phyloP scores from a whole-genome alignment of 2,329 filamentous ascomycete species.

The Phialemonium atrogriseum region DNA sequence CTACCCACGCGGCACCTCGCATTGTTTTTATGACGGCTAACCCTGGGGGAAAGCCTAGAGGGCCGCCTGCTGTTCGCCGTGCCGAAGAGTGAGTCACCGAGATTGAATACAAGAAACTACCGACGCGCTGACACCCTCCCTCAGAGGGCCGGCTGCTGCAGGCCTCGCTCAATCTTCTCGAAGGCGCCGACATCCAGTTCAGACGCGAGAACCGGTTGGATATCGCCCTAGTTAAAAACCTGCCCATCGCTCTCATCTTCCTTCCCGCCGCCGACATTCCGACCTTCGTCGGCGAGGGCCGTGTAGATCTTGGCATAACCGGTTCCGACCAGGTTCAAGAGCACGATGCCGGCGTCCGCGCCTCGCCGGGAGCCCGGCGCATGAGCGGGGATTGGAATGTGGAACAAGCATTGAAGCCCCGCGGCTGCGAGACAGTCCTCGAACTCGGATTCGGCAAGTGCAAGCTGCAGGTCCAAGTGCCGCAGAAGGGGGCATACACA shows the following conservation, averaged over 20 bases:
- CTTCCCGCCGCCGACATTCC: constrained; percentile 95
- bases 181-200: constrained; percentile 95
- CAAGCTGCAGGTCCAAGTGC: constrained; percentile 94
- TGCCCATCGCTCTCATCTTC: constrained; percentile 91
- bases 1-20: not conserved
- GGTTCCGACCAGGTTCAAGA: constrained; percentile 89
- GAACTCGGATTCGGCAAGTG: constrained; percentile 87
- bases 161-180: constrained; percentile 79
- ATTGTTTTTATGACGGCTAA: constrained; percentile 14
- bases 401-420: constrained; percentile 34
- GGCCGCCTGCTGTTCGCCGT: constrained; percentile 92
- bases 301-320: constrained; percentile 90
- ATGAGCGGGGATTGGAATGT: constrained; percentile 36
- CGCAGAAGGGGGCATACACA: constrained; percentile 67
- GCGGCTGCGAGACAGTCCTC: constrained; percentile 75
- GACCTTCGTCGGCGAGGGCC: constrained; percentile 91
- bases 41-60: constrained; percentile 57
- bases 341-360: constrained; percentile 61
- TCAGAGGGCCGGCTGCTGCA: constrained; percentile 88
- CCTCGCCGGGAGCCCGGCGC: constrained; percentile 37
- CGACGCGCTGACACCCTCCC: no score
- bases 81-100: constrained; percentile 77
- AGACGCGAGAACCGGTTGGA: constrained; percentile 90
- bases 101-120: no score
- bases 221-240: constrained; percentile 95